Base-by-base conservation (phyloP, 2,329 filamentous ascomycete species). In the Endothia cerciana region DNA sequence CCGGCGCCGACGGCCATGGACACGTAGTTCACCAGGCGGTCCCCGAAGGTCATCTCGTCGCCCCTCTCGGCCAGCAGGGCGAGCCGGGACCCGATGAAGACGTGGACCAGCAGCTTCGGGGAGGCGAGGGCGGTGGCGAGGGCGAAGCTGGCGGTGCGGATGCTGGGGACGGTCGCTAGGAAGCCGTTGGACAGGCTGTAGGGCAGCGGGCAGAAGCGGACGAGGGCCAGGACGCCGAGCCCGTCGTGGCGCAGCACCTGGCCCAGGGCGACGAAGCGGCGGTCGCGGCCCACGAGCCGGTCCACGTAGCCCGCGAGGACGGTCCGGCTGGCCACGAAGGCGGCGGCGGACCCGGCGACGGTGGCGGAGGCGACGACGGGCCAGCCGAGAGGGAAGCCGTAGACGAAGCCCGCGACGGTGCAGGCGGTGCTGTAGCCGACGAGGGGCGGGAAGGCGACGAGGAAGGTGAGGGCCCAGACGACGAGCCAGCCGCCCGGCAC, bases 101-200 rank as follows among this genome's bases (percentile, higher is more conserved):
- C 88, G 75, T 97, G 92, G 60, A 99, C 89, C 66, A 98, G 83
- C 22, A 99, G 83, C 74, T 98, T 99, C 7, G 95, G 95, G 17
- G 84, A 87, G 61, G 62, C 33, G n/a, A 94, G 80, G 2, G 92
- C 89, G 0, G 94, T 98, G 6, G 95, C 94, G 56, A 93, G 76
- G 40, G 89, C 89, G 79, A 96, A 98, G 57, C 86, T 86, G 67
- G 85, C 76, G 49, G 91, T 91, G 30, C 89, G 85, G 41, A 99
- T 92, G 40, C 91, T 97, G 2, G 94, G 94, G 68, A 99, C 94
- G 1, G 95, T 98, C 38, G 93, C 93, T 64, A 99, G 87, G 68
- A 97, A 97, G 60, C 93, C 95, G 75, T 99, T 99, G 74, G 91
- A 94, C 71, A 98, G 82, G 62, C 91, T 95, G 77, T 97, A 99